Evolutionary conservation across 2,329 filamentous ascomycete species (phyloP).

Genomic region (Clarireedia paspali): DNA sequence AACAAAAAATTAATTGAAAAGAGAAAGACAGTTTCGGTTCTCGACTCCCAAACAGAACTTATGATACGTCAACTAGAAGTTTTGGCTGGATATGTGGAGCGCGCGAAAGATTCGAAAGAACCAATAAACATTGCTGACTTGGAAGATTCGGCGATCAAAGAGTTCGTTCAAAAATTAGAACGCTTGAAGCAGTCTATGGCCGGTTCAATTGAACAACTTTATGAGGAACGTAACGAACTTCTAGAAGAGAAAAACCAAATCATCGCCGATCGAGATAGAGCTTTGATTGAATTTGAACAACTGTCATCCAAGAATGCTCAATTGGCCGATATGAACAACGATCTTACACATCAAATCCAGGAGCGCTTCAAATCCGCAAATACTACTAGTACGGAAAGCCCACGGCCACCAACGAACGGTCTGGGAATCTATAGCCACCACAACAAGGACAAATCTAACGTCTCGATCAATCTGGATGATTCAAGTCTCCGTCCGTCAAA

Average conservation of each 20-base stretch:
- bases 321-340: constrained; percentile 89
- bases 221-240: constrained; percentile 69
- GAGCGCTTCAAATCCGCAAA: constrained; percentile 81
- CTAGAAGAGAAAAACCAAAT: constrained; percentile 79
- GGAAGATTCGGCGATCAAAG: constrained; percentile 85
- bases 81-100: constrained; percentile 79
- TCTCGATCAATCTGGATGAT: constrained; percentile 27
- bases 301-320: constrained; percentile 91
- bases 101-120: constrained; percentile 73
- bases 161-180: constrained; percentile 71
- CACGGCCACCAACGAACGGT: constrained; percentile 36
- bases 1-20: constrained; percentile 89
- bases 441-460: constrained; percentile 40
- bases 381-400: constrained; percentile 38
- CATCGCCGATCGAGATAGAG: constrained; percentile 81
- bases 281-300: constrained; percentile 91
- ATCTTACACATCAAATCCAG: constrained; percentile 89
- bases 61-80: constrained; percentile 89
- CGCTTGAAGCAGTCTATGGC: constrained; percentile 53
- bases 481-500: constrained; percentile 32
- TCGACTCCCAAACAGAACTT: constrained; percentile 92
- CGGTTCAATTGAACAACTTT: constrained; percentile 49
- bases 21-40: constrained; percentile 86
- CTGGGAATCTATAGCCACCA: constrained; percentile 54
- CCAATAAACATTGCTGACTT: constrained; percentile 74